Evolutionary conservation across 2,329 filamentous ascomycete species (phyloP).

Genomic region (Phyllosticta capitalensis): DNA sequence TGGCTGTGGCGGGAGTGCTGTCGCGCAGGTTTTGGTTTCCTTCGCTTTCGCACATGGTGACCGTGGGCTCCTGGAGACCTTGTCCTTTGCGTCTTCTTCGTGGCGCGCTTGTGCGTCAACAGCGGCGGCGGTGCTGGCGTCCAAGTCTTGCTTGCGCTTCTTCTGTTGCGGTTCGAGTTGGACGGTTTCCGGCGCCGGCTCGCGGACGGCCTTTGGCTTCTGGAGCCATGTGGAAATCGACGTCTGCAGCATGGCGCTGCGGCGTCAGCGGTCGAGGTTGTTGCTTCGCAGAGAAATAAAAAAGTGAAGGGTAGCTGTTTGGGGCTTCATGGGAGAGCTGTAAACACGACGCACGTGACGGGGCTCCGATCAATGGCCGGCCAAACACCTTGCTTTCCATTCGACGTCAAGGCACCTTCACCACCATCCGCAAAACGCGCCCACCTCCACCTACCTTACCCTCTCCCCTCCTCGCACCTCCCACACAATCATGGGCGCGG

Average conservation of each 20-base stretch:
- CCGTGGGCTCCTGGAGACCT: neutral
- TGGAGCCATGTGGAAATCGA: constrained; percentile 39
- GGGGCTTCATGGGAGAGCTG: neutral
- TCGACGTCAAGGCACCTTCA: constrained; percentile 7
- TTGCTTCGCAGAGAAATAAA: neutral
- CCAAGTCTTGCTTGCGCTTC: neutral
- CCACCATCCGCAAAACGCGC: constrained; percentile 1
- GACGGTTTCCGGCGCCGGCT: neutral
- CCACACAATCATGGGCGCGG: constrained; percentile 46
- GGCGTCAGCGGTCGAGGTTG: neutral
- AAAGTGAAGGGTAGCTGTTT: neutral
- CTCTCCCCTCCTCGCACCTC: constrained; percentile 1
- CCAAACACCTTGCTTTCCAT: neutral
- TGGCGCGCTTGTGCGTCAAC: neutral
- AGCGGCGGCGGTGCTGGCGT: neutral
- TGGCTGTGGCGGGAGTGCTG: neutral
- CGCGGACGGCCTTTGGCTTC: constrained; percentile 28
- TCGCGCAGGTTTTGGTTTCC: neutral
- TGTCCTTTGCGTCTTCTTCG: neutral
- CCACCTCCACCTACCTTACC: neutral
- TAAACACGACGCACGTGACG: constrained; percentile 7
- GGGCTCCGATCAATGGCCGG: neutral
- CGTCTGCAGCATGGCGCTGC: constrained; percentile 32
- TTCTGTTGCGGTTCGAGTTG: neutral
- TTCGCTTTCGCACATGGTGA: neutral